Conservation (phyloP, 1,284 basidiomycete genomes). For the Cutaneotrichosporon spelunceum region DNA sequence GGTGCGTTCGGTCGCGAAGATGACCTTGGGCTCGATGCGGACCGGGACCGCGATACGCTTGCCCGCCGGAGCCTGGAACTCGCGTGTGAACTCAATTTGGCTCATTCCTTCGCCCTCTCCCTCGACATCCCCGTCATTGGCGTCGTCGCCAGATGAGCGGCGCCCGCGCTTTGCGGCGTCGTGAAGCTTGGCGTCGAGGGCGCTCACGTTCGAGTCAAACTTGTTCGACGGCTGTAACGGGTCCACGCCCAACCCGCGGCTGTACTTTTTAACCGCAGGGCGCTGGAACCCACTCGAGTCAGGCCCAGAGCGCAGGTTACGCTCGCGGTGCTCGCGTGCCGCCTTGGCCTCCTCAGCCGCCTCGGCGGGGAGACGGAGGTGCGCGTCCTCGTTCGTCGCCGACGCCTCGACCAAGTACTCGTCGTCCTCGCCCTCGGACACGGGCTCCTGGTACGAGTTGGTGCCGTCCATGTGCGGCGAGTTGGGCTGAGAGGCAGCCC, state of each 20-base stretch:
- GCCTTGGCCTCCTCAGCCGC: conserved; percentile 75
- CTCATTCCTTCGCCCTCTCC: conserved; percentile 13
- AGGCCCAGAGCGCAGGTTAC: conserved; percentile 58
- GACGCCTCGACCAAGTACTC: conserved; percentile 68
- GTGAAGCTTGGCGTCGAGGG: conserved; percentile 55
- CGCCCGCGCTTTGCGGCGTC: conserved; percentile 57
- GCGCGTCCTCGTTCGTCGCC: conserved; percentile 61
- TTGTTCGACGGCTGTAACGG: conserved; percentile 74
- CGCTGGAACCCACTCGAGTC: conserved; percentile 22
- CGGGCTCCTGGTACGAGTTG: conserved; percentile 69
- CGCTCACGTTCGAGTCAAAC: conserved; percentile 66
- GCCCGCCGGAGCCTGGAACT: conserved; percentile 74
- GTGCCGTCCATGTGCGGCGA: conserved; percentile 39
- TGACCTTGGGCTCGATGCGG: conserved; percentile 88
- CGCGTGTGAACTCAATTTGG: conserved; percentile 58
- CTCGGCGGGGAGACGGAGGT: conserved; percentile 67
- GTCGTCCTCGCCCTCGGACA: conserved; percentile 82
- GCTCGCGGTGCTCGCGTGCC: conserved; percentile 77
- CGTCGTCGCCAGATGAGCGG: conserved; percentile 46
- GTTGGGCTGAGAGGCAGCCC: conserved; percentile 47
- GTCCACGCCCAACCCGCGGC: conserved; percentile 65
- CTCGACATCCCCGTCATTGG: conserved; percentile 41
- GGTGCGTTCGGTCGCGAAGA: conserved; percentile 82
- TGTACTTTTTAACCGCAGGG: conserved; percentile 33
- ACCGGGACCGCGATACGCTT: conserved; percentile 91